phyloP scores from a whole-genome alignment of 164 flowering plant species.

The Liriodendron chinense region DNA sequence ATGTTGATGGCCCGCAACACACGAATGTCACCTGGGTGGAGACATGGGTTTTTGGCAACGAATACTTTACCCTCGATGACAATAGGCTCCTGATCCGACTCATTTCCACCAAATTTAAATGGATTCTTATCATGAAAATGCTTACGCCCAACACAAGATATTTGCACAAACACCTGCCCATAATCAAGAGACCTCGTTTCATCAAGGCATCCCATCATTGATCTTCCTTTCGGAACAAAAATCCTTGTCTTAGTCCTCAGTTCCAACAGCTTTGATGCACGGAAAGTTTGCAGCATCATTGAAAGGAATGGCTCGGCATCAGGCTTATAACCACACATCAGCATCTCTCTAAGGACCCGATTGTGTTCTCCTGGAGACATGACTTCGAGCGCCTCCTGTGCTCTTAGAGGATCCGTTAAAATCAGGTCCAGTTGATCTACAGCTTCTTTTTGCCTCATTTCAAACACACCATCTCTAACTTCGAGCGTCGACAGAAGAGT shows the following conservation, averaged over 20 bases:
- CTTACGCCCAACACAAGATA: constrained; percentile 33
- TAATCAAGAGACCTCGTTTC: constrained; percentile 78
- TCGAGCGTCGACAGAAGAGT: constrained; percentile 88
- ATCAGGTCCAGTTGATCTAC: constrained; percentile 55
- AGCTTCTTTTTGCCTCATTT: constrained; percentile 63
- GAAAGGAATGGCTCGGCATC: constrained; percentile 77
- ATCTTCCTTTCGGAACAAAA: constrained; percentile 59
- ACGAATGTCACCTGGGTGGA: constrained; percentile 96
- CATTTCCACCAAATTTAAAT: background rate
- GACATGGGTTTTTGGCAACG: constrained; percentile 93
- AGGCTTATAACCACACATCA: constrained; percentile 76
- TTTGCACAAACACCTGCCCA: constrained; percentile 84
- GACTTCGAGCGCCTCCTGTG: constrained; percentile 59
- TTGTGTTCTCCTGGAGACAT: constrained; percentile 77
- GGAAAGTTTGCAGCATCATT: constrained; percentile 77
- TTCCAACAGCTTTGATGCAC: constrained; percentile 63
- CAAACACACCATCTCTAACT: constrained; percentile 57
- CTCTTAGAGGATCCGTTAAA: constrained; percentile 53
- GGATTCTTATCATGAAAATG: constrained; percentile 13
- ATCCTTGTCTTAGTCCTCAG: constrained; percentile 63
- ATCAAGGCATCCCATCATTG: constrained; percentile 93
- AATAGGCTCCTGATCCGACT: constrained; percentile 11
- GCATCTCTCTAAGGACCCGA: constrained; percentile 70
- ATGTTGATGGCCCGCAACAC: constrained; percentile 67
- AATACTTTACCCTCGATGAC: constrained; percentile 51